A percentile compares a stretch with the other conserved stretches of the same genome.
phyloP scores from a whole-genome alignment of 1,284 basidiomycete genomes.

The Austroboletus niveus region DNA sequence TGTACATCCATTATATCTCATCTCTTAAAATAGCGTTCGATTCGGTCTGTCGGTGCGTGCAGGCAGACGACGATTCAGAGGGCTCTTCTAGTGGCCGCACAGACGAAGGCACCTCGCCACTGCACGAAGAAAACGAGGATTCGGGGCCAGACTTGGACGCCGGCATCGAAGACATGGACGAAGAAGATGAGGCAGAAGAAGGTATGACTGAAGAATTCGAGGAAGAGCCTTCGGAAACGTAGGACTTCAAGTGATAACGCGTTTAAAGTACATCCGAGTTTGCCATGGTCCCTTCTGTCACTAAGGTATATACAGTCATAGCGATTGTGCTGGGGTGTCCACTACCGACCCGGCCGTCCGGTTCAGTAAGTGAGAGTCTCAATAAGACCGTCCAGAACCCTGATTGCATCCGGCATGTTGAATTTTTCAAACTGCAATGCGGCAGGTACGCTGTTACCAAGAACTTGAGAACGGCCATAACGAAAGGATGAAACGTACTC shows the following conservation, averaged over 20 bases:
- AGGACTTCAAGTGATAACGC: neutral
- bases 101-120: slow-evolving; percentile 45
- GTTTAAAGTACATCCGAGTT: too few relatives aligned
- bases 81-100: slow-evolving; percentile 35
- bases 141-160: slow-evolving; percentile 62
- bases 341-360: too few relatives aligned
- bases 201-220: slow-evolving; percentile 30
- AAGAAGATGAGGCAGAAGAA: slow-evolving; percentile 39
- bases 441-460: slow-evolving; percentile 62
- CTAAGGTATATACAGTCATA: too few relatives aligned
- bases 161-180: slow-evolving; percentile 72
- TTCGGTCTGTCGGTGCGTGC: neutral
- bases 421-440: slow-evolving; percentile 88
- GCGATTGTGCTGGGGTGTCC: too few relatives aligned
- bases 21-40: neutral
- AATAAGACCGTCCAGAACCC: slow-evolving; percentile 80
- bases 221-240: slow-evolving; percentile 29
- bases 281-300: too few relatives aligned
- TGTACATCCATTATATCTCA: slow-evolving; percentile 7
- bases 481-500: slow-evolving; percentile 38
- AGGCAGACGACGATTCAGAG: slow-evolving; percentile 48
- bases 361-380: slow-evolving; percentile 76
- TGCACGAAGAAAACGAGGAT: slow-evolving; percentile 55
- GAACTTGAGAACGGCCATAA: slow-evolving; percentile 3
- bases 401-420: slow-evolving; percentile 82